These are phyloP conservation scores for Trichoderma atrobrunneum DNA, from an alignment of 2,329 filamentous ascomycete species.

Conservation along the genomic window DNA sequence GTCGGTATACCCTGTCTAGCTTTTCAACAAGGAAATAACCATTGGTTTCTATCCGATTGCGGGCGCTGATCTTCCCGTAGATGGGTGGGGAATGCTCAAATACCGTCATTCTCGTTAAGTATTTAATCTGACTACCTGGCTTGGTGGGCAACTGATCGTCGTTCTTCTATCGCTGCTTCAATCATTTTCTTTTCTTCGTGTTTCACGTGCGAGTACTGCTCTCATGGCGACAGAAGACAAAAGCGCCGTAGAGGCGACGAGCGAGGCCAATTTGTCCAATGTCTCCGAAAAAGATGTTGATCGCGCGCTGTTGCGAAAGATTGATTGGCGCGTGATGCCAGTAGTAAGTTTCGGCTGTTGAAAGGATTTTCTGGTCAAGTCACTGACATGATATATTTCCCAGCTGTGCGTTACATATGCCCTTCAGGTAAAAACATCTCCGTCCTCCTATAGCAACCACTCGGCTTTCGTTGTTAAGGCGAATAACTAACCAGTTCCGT, in stretches of 20 bases:
- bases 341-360: neutral
- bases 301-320: neutral
- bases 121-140: neutral
- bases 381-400: neutral
- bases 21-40: neutral
- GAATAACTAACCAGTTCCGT: neutral
- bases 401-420: neutral
- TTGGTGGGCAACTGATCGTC: neutral
- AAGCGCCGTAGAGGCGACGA: neutral
- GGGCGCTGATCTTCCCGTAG: neutral
- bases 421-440: neutral
- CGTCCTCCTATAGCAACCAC: neutral
- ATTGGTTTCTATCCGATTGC: neutral
- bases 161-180: no score
- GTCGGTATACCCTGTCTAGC: neutral
- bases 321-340: neutral
- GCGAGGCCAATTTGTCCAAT: neutral
- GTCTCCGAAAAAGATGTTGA: neutral
- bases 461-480: neutral
- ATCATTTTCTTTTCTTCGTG: neutral
- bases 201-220: neutral
- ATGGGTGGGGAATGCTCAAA: neutral
- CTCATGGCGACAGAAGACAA: neutral
- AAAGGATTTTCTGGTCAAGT: neutral
- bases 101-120: neutral